Conservation (phyloP, 345 rosid genomes). For the Geranium rotundifolium region DNA sequence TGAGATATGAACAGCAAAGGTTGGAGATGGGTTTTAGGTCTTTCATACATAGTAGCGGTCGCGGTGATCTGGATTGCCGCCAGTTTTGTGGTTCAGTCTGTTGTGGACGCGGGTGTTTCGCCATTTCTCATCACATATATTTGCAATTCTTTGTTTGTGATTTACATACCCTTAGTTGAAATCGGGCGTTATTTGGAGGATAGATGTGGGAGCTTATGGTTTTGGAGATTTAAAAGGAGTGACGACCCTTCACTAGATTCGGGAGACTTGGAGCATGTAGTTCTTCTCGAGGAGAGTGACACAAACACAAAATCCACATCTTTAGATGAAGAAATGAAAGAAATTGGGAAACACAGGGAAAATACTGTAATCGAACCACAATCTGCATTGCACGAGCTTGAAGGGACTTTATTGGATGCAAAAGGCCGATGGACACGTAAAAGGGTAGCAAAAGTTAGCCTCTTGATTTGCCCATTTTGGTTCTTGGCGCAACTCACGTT, state of each 20-base stretch:
- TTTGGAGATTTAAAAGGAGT: conserved; percentile 45
- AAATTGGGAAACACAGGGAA: conserved; percentile 16
- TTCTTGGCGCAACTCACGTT: conserved; percentile 83
- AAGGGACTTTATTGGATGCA: conserved; percentile 9
- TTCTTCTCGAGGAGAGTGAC: conserved; percentile 45
- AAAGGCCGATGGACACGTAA: conserved; percentile 83
- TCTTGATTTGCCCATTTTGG: conserved; percentile 84
- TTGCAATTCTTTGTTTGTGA: conserved; percentile 78
- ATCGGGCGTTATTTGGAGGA: conserved; percentile 60
- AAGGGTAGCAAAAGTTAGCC: conserved; percentile 78
- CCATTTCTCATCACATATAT: conserved; percentile 87
- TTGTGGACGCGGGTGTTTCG: conserved; percentile 80
- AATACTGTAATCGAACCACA: conserved; percentile 21
- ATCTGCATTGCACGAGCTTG: conserved; percentile 17
- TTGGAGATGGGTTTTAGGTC: conserved; percentile 76
- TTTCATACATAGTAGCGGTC: conserved; percentile 66
- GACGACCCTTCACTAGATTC: conserved; percentile 21
- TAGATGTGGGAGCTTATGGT: conserved; percentile 48
- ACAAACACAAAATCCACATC: conserved; percentile 14
- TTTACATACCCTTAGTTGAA: conserved; percentile 76
- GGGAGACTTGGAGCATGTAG: conserved; percentile 59
- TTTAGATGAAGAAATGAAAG: conserved; percentile 19
- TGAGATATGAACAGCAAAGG: conserved; percentile 37
- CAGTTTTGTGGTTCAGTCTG: conserved; percentile 88
- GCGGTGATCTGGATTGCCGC: conserved; percentile 93